Base-by-base conservation (phyloP, 306 rosid species). In the Comarum palustre region DNA sequence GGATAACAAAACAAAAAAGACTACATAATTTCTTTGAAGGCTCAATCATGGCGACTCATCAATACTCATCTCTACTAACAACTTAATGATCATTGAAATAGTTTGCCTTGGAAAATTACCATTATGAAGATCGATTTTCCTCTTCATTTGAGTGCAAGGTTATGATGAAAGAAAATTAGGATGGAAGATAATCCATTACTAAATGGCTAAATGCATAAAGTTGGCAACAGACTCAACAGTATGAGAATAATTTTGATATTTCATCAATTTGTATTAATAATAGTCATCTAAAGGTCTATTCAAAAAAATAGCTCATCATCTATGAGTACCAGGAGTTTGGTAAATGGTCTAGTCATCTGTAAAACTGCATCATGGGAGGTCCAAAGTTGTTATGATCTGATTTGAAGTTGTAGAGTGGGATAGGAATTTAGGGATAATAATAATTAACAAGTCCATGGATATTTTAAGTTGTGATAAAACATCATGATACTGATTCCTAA, bases 361-460 rank as follows among this genome's bases (percentile, higher is more conserved):
- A 24, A 31, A 66, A 71, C 75, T 5, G 31, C 76, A 67, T 60
- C 76, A 79, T 69, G 73, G 50, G 65, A 70, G 25, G 75, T 68
- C 72, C 72, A 67, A 50, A 78, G 77, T 78, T 75, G 86, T 69
- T 75, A 46, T 45, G 69, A 66, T 63, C 72, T 66, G 58, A 64
- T 75, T 65, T 79, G 75, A 75, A 72, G 73, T 41, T 48, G 72
- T 69, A 17, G 52, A 52, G 64, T 39, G 72, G 52, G 71, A 81
- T 32, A 38, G 45, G 72, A 25, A 61, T 61, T 31, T 61, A 32
- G 12, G 2, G 4, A 32, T 5, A 10, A 19, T 9, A 6, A 19
- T 8, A 48, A 5, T 66, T 60, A 36, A 34, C 16, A 47, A 71
- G 39, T 11, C 4, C 22, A 36, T 34, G 27, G 27, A 47, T 64